phyloP scores from a whole-genome alignment of 2,329 filamentous ascomycete genomes.

The Epichloe coenophiala region DNA sequence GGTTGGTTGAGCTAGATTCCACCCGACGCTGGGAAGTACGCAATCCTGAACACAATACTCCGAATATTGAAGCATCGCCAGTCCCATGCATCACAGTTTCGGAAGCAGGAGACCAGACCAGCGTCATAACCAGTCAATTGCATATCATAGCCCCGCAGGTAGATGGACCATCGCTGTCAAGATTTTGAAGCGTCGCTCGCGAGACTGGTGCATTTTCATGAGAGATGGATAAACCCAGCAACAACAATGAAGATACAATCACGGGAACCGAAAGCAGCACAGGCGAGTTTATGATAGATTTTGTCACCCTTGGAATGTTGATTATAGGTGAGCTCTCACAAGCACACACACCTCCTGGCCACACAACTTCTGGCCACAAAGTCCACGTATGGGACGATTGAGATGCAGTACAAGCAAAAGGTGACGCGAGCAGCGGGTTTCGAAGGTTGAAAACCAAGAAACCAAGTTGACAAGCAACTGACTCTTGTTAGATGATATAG shows the following conservation, averaged over 20 bases:
- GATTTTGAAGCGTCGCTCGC: background rate
- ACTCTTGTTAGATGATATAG: slow-evolving; percentile 65
- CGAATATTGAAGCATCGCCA: no score
- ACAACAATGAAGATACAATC: background rate
- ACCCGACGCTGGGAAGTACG: no score
- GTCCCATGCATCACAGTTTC: no score
- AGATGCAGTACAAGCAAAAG: background rate
- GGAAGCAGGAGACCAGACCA: no score
- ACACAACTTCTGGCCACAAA: background rate
- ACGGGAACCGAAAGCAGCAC: background rate
- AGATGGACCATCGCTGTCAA: background rate
- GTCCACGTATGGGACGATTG: background rate
- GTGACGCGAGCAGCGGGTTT: background rate
- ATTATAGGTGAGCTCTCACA: slow-evolving; percentile 47
- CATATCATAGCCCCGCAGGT: background rate
- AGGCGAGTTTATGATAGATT: slow-evolving; percentile 32
- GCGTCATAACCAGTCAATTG: no score
- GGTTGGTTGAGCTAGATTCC: no score
- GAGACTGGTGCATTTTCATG: background rate
- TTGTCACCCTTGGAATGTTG: slow-evolving; percentile 61
- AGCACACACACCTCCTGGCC: no score
- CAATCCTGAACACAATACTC: no score
- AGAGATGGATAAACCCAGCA: background rate
- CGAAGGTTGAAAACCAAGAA: background rate
- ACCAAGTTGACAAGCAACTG: background rate